Evolutionary conservation across 345 rosid genomes (phyloP).

Genomic region (Sisymbrium altissimum): DNA sequence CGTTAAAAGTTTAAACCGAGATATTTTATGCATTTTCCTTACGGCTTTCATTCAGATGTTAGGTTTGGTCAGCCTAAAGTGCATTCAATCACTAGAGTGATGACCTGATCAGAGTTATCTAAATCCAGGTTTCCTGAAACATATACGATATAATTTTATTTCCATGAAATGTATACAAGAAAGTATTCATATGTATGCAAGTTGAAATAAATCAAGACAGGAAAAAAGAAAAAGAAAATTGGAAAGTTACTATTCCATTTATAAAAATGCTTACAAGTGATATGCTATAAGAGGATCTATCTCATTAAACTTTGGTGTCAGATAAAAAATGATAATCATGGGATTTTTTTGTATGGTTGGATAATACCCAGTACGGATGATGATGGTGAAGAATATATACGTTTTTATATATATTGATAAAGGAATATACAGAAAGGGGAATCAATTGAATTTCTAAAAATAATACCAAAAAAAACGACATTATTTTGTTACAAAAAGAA

Average conservation of each 20-base stretch:
- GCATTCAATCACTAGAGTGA: background rate
- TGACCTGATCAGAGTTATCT: background rate
- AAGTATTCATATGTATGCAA: background rate
- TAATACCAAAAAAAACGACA: conserved; percentile 16
- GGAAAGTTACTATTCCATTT: background rate
- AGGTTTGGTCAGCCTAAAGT: background rate
- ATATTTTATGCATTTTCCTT: background rate
- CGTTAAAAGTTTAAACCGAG: no score
- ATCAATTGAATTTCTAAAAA: conserved; percentile 22
- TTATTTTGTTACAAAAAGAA: background rate
- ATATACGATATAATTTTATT: background rate
- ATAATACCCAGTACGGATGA: conserved; percentile 31
- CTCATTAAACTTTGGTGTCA: conserved; percentile 31
- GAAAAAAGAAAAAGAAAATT: background rate
- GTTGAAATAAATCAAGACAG: background rate
- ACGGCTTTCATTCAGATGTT: background rate
- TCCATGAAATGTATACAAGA: background rate
- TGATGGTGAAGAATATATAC: conserved; percentile 17
- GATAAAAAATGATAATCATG: conserved; percentile 23
- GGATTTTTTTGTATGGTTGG: conserved; percentile 13
- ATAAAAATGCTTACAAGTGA: background rate
- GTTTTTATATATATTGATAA: background rate
- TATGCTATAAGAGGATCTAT: conserved; percentile 23
- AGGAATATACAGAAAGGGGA: background rate
- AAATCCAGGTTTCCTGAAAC: background rate